Base-by-base conservation (phyloP, 2,329 filamentous ascomycete species). In the Macrophomina pseudophaseolina region DNA sequence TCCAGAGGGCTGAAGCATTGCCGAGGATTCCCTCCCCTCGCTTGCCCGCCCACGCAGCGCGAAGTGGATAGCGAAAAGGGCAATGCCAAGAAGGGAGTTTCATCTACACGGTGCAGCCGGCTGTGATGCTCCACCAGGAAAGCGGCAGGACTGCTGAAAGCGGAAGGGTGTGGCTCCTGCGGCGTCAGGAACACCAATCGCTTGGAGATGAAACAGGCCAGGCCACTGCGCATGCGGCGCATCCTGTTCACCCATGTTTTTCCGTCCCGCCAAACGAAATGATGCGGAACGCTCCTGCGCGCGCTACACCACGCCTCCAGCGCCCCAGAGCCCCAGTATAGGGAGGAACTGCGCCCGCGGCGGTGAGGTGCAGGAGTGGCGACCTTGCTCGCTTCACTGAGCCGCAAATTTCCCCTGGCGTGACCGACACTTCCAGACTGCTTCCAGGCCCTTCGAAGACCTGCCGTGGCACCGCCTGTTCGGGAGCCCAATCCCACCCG, bases 111-210 rank as follows among this genome's bases (percentile, higher is more conserved):
- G 42, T 23, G 44, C 58, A 33, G 44, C 23, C 58, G 42, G 58
- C 32, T 40, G 44, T 18, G 32, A 40, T 35, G 58, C 58, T 49
- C 58, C 58, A 62, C 58, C 44, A 35, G 44, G 7, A 3, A 3
- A 11, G 58, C 58, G 58, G 58, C 58, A 62, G 58, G 32, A 62
- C 46, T 62, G 18, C 58, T 18, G 30, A 28, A 62, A 14, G 44
- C n/a, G 58, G 58, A 16, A 35, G 44, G 3, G 32, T n/a, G 44
- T 62, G 58, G 58, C 42, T 38, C 58, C 42, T 42, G 58, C 58
- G 44, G 16, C 58, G n/a, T 62, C 58, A 62, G 58, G 42, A 62
- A 49, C 42, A 38, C 58, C 58, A 65, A 65, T 65, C 63, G 63
- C 63, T 65, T 65, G 38, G 40, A 56, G 23, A 14, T 65, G 63